Percentiles rank a stretch among this genome's conserved stretches.
Evolutionary conservation across 768 basidiomycete species (phyloP).

Genomic region (Holtermannia corniformis): DNA sequence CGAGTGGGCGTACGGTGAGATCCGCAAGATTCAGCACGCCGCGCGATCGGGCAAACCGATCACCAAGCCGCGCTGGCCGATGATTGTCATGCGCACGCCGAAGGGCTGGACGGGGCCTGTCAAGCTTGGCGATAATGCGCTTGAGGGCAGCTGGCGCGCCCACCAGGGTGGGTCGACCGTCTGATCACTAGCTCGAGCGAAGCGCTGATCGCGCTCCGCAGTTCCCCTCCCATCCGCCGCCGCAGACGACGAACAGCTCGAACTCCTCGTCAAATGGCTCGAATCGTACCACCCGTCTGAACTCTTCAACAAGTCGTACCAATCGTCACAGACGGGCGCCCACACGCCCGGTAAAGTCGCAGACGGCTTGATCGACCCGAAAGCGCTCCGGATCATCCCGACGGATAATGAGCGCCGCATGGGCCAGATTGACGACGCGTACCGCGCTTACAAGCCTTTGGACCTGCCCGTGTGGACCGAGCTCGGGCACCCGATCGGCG

Average conservation of each 20-base stretch:
- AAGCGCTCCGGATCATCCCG: slow-evolving; percentile 37
- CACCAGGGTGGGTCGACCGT: slow-evolving; percentile 51
- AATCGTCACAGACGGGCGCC: slow-evolving; percentile 13
- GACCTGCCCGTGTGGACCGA: slow-evolving; percentile 57
- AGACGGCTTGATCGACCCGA: slow-evolving; percentile 25
- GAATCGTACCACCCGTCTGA: slow-evolving; percentile 59
- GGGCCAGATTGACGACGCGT: slow-evolving; percentile 61
- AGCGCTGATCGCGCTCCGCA: background rate
- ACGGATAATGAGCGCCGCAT: slow-evolving; percentile 43
- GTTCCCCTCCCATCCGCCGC: slow-evolving; percentile 71
- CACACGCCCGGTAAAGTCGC: slow-evolving; percentile 21
- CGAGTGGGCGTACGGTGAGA: slow-evolving; percentile 58
- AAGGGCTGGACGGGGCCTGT: slow-evolving; percentile 72
- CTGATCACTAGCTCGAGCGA: background rate
- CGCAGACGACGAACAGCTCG: slow-evolving; percentile 56
- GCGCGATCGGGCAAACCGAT: slow-evolving; percentile 68
- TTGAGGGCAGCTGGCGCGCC: slow-evolving; percentile 72
- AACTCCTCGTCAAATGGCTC: slow-evolving; percentile 62
- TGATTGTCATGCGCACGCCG: slow-evolving; percentile 74
- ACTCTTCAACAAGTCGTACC: slow-evolving; percentile 49
- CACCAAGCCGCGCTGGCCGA: slow-evolving; percentile 83
- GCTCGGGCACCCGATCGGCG: slow-evolving; percentile 49
- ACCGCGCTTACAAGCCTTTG: slow-evolving; percentile 55
- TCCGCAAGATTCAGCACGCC: slow-evolving; percentile 60
- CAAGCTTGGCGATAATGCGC: slow-evolving; percentile 55